phyloP scores from a whole-genome alignment of 805 yeast species.

The Suhomyces xylopsoci region DNA sequence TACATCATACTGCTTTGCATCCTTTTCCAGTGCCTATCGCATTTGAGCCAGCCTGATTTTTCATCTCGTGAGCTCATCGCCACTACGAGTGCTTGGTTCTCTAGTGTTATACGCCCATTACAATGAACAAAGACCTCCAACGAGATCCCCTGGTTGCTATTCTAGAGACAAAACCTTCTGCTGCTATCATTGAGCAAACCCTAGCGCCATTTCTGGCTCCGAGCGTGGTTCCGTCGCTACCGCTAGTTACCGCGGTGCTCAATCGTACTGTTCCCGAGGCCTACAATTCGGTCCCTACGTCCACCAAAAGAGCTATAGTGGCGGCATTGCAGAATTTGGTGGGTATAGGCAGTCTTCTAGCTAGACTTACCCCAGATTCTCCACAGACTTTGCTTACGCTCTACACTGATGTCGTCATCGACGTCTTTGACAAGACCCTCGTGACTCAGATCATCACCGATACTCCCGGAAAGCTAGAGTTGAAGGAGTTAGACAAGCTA shows the following conservation, averaged over 20 bases:
- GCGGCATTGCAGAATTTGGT: slow-evolving; percentile 18
- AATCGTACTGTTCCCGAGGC: slow-evolving; percentile 34
- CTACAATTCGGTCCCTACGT: slow-evolving; percentile 17
- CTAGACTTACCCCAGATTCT: slow-evolving; percentile 3
- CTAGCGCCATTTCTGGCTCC: neutral
- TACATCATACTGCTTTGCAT: neutral
- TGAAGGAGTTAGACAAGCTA: slow-evolving; percentile 35
- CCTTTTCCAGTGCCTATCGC: neutral
- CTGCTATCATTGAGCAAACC: slow-evolving; percentile 2
- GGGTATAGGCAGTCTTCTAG: slow-evolving; percentile 34
- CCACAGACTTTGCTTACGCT: neutral
- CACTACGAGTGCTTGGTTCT: neutral
- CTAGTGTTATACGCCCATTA: neutral
- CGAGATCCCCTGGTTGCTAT: neutral
- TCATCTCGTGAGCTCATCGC: neutral
- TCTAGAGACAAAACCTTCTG: slow-evolving; percentile 8
- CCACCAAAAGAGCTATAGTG: slow-evolving; percentile 9
- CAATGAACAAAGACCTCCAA: neutral
- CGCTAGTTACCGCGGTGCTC: slow-evolving; percentile 19
- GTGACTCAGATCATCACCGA: neutral
- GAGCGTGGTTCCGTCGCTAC: neutral
- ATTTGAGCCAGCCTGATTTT: neutral
- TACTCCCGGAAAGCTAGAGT: slow-evolving; percentile 7
- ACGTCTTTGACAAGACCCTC: neutral
- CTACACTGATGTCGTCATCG: neutral